Evolutionary conservation across 176 grass and related monocot genomes (phyloP), one percentile per base, ranked within the genome.

Genomic region (Oryza coarctata): DNA sequence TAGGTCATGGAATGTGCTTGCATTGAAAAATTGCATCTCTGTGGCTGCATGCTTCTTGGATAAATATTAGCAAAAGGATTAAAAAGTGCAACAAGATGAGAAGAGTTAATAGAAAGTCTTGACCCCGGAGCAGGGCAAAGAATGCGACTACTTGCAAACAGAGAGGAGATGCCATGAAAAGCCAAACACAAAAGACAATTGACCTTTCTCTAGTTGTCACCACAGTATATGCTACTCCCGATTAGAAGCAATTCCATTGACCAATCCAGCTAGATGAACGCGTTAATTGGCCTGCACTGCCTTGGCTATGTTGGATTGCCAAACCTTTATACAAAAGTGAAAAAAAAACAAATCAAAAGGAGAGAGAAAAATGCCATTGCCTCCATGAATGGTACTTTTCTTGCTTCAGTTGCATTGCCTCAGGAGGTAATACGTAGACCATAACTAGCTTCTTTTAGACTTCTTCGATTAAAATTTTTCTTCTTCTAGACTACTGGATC

Each of bases 121-220:
- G 28, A 9, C 63, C 39, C 38, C 17, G 57, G 65, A 44, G 22
- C 72, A 81, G 43, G 76, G 83, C 17, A 77, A 89, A 71, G 78
- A 82, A 89, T 86, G 88, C 73, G 87, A 79, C 73, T 36, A 79
- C 75, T 74, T 39, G 61, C 68, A 39, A 49, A 77, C 28, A 33
- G 52, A 29, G 43, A 65, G 65, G 23, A 71, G 22, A 76, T 44
- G 17, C 50, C 67, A 39, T 89, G 71, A 68, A 65, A 86, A 72
- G 82, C 22, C 28, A 65, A 23, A 12, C 44, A 67, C 73, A 82
- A 89, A 89, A 86, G 73, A 82, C 73, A 49, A 86, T 82, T 77
- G 72, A 86, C 44, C 88, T 89, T 89, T 89, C 83, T 89, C 73
- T 76, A 41, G 26, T 77, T 77, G 78, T 89, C 82, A 58, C 41